These are phyloP conservation scores for Zoysia pacifica DNA, from an alignment of 176 grass and related monocot genomes.

Conservation along the genomic window DNA sequence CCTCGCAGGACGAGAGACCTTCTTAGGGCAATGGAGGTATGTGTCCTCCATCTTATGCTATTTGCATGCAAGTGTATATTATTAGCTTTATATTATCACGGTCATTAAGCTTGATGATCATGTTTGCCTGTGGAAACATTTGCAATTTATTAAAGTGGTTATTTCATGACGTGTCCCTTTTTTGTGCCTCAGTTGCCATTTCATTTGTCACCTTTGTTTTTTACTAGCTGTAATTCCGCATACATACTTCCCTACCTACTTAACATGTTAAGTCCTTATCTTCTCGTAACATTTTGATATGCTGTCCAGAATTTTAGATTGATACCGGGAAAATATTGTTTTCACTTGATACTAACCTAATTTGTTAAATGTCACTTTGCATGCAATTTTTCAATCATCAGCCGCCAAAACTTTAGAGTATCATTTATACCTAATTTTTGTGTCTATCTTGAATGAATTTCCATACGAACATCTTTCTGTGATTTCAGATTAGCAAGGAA, in stretches of 20 bases:
- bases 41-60: conserved; percentile 1
- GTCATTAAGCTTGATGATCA: neutral
- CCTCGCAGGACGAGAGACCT: conserved; percentile 67
- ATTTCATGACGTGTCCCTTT: neutral
- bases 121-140: neutral
- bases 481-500: conserved; percentile 49
- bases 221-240: neutral
- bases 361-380: too few species aligned
- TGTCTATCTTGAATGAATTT: neutral
- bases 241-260: neutral
- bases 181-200: neutral
- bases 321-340: neutral
- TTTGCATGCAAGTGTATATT: neutral
- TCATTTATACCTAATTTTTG: neutral
- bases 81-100: neutral
- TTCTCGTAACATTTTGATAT: too few species aligned
- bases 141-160: neutral
- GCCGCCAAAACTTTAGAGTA: neutral
- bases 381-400: neutral
- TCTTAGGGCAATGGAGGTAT: conserved; percentile 78
- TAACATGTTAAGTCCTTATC: too few species aligned
- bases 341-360: too few species aligned
- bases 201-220: neutral
- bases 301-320: too few species aligned
- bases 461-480: neutral